Base-by-base conservation (phyloP, 208 protist genomes). In the Tetramitus jugosus region DNA sequence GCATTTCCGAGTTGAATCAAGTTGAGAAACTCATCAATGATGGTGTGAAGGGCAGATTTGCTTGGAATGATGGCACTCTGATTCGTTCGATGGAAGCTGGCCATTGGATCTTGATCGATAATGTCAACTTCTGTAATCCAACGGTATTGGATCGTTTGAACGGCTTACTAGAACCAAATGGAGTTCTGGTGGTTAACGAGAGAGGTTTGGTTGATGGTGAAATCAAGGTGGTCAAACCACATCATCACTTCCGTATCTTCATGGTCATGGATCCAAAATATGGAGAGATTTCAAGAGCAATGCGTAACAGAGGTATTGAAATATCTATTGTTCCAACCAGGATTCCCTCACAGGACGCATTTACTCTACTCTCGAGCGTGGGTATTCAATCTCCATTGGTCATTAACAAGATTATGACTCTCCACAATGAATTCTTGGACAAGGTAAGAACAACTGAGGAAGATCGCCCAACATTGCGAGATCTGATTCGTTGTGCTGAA, bases 131-230 rank as follows among this genome's bases (percentile, higher is more conserved):
- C 65, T 99, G 98, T 87, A 93, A 91, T 46, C 90, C 97, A 7
- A 97, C 98, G 33, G 98, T 99, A 37, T 88, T 99, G 3, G 98
- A 99, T 83, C 88, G 98, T 14, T 89, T 99, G 23, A 99, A 99
- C 86, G 92, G 96, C n/a, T 88, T 99, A 17, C 89, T 99, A 0
- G 98, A 99, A 86, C 93, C 93, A 26, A 89, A 93, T 77, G 97
- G 97, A 49, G 78, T 84, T 31, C 82, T 94, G 13, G 69, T 91
- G 1, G 81, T 99, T 23, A 98, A 93, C 84, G 97, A 99, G 85
- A 87, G 96, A 53, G 97, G 97, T 39, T 76, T 92, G 29, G 87
- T 97, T 46, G 87, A 98, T 79, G 92, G 94, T 31, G 84, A 91
- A 67, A 81, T 97, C 31, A 91, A 95, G 35, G 80, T 92, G 17